A percentile compares a stretch with the other conserved stretches of the same genome.
These are phyloP conservation scores for Wickerhamomyces hampshirensis DNA, from an alignment of 805 yeast species.

Conservation along the genomic window DNA sequence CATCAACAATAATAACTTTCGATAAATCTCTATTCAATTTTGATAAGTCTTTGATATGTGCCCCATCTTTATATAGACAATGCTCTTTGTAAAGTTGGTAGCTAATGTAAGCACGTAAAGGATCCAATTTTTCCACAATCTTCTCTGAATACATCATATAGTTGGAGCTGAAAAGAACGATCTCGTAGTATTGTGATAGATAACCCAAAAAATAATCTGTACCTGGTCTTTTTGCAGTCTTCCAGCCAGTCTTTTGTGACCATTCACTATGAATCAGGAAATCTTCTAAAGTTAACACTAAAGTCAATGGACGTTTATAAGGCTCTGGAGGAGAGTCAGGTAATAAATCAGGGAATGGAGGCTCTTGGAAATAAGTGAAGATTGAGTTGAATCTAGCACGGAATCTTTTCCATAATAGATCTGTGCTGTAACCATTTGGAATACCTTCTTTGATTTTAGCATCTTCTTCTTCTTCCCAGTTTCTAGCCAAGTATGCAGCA, in stretches of 20 bases:
- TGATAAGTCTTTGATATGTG: slow-evolving; percentile 82
- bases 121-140: slow-evolving; percentile 85
- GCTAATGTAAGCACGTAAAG: slow-evolving; percentile 82
- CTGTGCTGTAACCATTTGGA: slow-evolving; percentile 64
- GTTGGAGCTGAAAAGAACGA: slow-evolving; percentile 84
- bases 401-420: slow-evolving; percentile 62
- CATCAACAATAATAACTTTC: slow-evolving; percentile 77
- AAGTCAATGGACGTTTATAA: slow-evolving; percentile 86
- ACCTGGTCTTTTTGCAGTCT: slow-evolving; percentile 98
- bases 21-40: slow-evolving; percentile 86
- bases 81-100: slow-evolving; percentile 89
- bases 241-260: slow-evolving; percentile 93
- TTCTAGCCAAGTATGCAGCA: slow-evolving; percentile 70
- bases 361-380: slow-evolving; percentile 84
- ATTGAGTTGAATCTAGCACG: slow-evolving; percentile 67
- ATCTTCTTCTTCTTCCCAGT: slow-evolving; percentile 80
- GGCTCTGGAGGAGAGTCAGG: slow-evolving; percentile 92
- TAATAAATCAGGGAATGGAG: slow-evolving; percentile 86
- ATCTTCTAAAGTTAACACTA: slow-evolving; percentile 87
- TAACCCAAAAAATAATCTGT: slow-evolving; percentile 94
- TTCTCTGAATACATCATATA: slow-evolving; percentile 82
- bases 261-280: slow-evolving; percentile 87
- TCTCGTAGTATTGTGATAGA: slow-evolving; percentile 91
- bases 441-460: slow-evolving; percentile 48
- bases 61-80: slow-evolving; percentile 79